These are phyloP conservation scores for Suillus plorans DNA, from an alignment of 768 basidiomycete genomes.

Conservation along the genomic window DNA sequence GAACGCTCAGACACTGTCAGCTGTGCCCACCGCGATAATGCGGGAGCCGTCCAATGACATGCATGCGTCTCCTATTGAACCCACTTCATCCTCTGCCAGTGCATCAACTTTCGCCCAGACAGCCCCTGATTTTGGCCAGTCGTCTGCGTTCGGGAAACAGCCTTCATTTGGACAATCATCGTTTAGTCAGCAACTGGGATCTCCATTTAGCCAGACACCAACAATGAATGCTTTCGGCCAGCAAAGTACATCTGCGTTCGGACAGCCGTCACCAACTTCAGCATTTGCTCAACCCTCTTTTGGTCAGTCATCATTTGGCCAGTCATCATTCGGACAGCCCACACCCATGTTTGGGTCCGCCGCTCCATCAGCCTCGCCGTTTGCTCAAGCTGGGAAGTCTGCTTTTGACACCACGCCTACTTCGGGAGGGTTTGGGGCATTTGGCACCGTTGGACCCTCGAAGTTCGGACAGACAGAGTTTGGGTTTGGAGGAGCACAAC, in stretches of 20 bases:
- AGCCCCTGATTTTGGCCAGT: conserved; percentile 35
- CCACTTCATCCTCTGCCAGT: conserved; percentile 19
- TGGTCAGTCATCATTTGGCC: conserved; percentile 36
- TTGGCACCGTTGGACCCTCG: conserved; percentile 28
- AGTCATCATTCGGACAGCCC: conserved; percentile 23
- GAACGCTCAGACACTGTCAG: conserved; percentile 34
- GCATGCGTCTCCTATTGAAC: conserved; percentile 24
- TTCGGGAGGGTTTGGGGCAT: conserved; percentile 32
- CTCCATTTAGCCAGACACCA: conserved; percentile 37
- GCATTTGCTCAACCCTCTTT: conserved; percentile 25
- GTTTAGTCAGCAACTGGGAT: conserved; percentile 30
- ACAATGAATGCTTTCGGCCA: conserved; percentile 20
- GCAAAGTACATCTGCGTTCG: conserved; percentile 27
- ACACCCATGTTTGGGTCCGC: conserved; percentile 12
- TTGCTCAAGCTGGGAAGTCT: conserved; percentile 18
- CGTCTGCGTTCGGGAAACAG: conserved; percentile 27
- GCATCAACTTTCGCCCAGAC: conserved; percentile 12
- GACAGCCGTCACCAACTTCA: conserved; percentile 33
- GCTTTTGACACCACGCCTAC: conserved; percentile 24
- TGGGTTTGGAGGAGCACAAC: conserved; percentile 18
- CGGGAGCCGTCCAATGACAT: conserved; percentile 32
- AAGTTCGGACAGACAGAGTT: conserved; percentile 34
- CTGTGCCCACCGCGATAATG: conserved; percentile 20
- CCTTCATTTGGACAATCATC: conserved; percentile 10
- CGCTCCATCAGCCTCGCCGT: conserved; percentile 15